These are phyloP conservation scores for Ophiostoma ulmi DNA, from an alignment of 2,329 filamentous ascomycete species.

Conservation along the genomic window DNA sequence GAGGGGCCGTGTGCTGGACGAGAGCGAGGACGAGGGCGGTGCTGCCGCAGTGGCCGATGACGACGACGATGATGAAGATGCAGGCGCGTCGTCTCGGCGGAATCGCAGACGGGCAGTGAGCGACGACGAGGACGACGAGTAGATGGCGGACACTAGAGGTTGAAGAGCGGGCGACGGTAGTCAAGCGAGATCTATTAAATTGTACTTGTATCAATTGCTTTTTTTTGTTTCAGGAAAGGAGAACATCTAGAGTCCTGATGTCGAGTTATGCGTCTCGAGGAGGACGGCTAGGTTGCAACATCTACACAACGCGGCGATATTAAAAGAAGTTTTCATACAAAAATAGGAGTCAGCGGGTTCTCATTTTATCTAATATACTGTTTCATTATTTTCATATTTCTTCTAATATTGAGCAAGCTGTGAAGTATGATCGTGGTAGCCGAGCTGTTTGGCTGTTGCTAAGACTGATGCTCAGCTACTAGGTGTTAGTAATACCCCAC, in stretches of 20 bases:
- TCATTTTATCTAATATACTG: neutral
- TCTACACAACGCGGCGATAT: neutral
- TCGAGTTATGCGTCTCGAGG: neutral
- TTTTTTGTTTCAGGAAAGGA: neutral
- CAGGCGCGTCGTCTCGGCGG: constrained; percentile 19
- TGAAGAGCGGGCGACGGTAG: too few relatives aligned
- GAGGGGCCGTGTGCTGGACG: constrained; percentile 28
- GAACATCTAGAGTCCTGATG: neutral
- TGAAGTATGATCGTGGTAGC: neutral
- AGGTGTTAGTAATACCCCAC: neutral
- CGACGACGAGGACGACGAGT: constrained; percentile 25
- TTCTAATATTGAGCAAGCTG: neutral
- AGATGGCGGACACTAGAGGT: neutral
- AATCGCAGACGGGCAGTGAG: constrained; percentile 21
- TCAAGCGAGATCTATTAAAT: neutral
- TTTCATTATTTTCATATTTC: neutral
- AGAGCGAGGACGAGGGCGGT: constrained; percentile 33
- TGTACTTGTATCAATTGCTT: neutral
- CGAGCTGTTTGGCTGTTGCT: neutral
- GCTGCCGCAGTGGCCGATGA: neutral
- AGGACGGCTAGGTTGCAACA: neutral
- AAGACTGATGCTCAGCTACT: neutral
- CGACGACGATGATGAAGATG: constrained; percentile 21
- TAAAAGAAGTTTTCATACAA: neutral
- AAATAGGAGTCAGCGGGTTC: constrained; percentile 1